These are phyloP conservation scores for Achaetomiella virescens DNA, from an alignment of 495 filamentous ascomycete genomes.

Conservation along the genomic window DNA sequence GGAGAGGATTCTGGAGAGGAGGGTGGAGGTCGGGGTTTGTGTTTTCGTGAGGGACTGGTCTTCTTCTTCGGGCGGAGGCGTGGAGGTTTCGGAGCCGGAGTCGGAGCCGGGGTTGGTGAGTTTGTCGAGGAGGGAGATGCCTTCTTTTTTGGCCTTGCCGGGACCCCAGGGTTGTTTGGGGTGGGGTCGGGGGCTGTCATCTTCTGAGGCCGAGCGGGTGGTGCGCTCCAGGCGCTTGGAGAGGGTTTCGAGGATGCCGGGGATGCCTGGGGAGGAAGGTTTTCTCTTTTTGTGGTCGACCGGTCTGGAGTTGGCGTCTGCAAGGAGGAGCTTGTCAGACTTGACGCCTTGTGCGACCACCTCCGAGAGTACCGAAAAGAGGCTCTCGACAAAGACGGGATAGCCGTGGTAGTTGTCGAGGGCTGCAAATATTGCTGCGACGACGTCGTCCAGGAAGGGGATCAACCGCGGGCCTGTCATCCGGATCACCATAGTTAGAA, in stretches of 20 bases:
- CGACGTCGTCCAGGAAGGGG: constrained; percentile 85
- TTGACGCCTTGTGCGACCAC: constrained; percentile 77
- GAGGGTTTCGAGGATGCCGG: constrained; percentile 17
- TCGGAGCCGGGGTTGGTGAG: constrained; percentile 9
- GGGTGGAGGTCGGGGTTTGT: constrained; percentile 46
- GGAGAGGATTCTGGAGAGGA: constrained; percentile 62
- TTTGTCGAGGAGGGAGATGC: constrained; percentile 37
- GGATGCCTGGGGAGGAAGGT: constrained; percentile 2
- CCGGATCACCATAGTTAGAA: constrained; percentile 89
- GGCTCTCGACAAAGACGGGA: constrained; percentile 70
- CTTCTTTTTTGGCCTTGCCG: constrained; percentile 32
- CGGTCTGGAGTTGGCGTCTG: constrained; percentile 19
- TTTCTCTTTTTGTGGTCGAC: constrained; percentile 35
- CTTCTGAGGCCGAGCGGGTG: constrained; percentile 24
- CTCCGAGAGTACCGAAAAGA: constrained; percentile 75
- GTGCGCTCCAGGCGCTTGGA: constrained; percentile 17
- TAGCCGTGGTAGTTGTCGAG: constrained; percentile 93
- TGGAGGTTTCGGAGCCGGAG: constrained; percentile 26
- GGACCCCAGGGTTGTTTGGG: constrained; percentile 33
- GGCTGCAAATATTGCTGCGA: constrained; percentile 82
- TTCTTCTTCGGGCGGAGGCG: too few relatives aligned
- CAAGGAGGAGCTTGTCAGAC: constrained; percentile 50
- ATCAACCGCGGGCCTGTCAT: constrained; percentile 76
- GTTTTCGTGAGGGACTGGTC: constrained; percentile 29
- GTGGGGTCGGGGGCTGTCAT: constrained; percentile 18